Evolutionary conservation across 1,284 basidiomycete genomes (phyloP).

Genomic region (Trichosporon asahii): DNA sequence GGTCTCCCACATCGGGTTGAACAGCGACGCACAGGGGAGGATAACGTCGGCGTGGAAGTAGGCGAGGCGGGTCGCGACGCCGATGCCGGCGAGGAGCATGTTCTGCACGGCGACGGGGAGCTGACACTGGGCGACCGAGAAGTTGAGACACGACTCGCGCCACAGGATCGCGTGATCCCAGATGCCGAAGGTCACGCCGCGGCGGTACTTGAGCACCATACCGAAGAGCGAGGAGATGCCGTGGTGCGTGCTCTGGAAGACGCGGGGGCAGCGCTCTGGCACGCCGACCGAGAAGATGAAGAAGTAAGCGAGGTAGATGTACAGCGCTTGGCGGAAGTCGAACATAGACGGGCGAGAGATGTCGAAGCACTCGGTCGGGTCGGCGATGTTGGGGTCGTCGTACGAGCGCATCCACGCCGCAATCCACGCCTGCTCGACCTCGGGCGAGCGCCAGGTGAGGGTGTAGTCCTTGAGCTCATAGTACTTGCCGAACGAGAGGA

Average conservation of each 20-base stretch:
- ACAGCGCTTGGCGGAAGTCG: conserved; percentile 20
- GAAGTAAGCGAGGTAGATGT: conserved; percentile 18
- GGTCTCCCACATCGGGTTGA: conserved; percentile 22
- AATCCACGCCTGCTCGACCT: conserved; percentile 16
- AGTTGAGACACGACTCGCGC: conserved; percentile 20
- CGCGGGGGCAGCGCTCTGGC: conserved; percentile 17
- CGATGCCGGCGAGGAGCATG: conserved; percentile 18
- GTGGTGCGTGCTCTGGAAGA: conserved; percentile 22
- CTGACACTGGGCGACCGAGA: conserved; percentile 18
- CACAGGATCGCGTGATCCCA: conserved; percentile 23
- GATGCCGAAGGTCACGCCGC: conserved; percentile 19
- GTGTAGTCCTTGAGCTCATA: conserved; percentile 20
- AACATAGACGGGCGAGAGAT: conserved; percentile 17
- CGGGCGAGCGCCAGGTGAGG: conserved; percentile 13
- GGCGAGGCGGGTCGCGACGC: conserved; percentile 17
- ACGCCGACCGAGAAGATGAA: conserved; percentile 22
- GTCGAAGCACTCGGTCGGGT: conserved; percentile 14
- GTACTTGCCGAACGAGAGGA: conserved; percentile 20
- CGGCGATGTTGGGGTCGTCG: conserved; percentile 17
- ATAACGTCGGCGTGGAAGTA: conserved; percentile 21
- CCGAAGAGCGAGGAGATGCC: conserved; percentile 16
- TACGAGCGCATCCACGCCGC: conserved; percentile 17
- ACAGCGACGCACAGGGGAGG: conserved; percentile 18
- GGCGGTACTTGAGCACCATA: conserved; percentile 21
- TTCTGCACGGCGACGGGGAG: conserved; percentile 16